Evolutionary conservation across 2,329 filamentous ascomycete species (phyloP).

Genomic region (Magnaporthiopsis incrustans): DNA sequence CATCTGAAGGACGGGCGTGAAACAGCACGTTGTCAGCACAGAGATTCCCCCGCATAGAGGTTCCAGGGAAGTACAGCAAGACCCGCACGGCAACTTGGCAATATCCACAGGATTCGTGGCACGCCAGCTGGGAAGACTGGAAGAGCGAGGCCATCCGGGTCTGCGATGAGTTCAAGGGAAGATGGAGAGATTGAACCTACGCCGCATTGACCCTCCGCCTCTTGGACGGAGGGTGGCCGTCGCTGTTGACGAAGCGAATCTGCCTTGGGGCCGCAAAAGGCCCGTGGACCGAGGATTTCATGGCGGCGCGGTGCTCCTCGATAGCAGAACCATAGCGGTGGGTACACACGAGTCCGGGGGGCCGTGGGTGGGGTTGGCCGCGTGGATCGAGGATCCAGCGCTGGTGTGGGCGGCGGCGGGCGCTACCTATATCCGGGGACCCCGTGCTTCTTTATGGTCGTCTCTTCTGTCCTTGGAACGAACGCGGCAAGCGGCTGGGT

Average conservation of each 20-base stretch:
- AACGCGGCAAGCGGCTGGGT: too few species aligned
- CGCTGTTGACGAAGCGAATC: constrained; percentile 75
- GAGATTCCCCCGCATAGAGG: not conserved
- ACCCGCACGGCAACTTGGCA: not conserved
- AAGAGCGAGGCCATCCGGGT: not conserved
- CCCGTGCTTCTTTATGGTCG: not conserved
- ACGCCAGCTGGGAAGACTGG: not conserved
- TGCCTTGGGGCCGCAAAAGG: constrained; percentile 42
- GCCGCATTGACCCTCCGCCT: constrained; percentile 71
- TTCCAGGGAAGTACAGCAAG: too few species aligned
- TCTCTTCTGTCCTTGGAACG: not conserved
- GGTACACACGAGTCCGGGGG: not conserved
- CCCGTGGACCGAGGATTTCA: constrained; percentile 33
- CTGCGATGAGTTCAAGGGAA: not conserved
- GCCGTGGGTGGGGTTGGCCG: not conserved
- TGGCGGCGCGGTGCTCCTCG: constrained; percentile 28
- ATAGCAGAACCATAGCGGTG: constrained; percentile 27
- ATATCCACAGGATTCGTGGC: not conserved
- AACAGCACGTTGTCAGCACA: constrained; percentile 1
- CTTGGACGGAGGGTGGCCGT: constrained; percentile 74
- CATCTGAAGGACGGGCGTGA: constrained; percentile 36
- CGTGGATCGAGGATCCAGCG: not conserved
- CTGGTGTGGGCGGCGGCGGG: not conserved
- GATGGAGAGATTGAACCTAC: constrained; percentile 37
- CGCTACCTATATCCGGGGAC: not conserved